These are phyloP conservation scores for Dendrobium nobile DNA, from an alignment of 106 monocot species.

Conservation along the genomic window DNA sequence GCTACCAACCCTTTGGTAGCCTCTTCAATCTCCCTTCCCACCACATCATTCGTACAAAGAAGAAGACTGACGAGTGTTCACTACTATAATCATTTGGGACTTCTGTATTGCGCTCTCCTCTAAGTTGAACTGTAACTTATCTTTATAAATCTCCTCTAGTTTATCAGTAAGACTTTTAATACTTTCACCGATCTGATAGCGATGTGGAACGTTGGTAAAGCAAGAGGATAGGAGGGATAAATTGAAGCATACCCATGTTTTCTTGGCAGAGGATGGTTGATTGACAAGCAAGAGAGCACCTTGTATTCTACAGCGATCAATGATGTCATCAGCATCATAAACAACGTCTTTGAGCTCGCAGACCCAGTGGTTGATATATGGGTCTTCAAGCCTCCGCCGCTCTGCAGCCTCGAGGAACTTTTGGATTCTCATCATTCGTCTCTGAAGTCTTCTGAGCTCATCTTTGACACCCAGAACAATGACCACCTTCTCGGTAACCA, in stretches of 20 bases:
- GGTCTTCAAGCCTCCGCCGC: slow-evolving; percentile 3
- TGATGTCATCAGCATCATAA: slow-evolving; percentile 7
- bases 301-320: slow-evolving; percentile 13
- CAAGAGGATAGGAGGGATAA: slow-evolving; percentile 6
- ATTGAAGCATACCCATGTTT: neutral
- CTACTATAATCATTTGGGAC: neutral
- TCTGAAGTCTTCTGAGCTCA: slow-evolving; percentile 10
- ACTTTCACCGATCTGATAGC: slow-evolving; percentile 10
- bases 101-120: neutral
- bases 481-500: slow-evolving; percentile 1
- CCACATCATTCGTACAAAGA: slow-evolving; percentile 10
- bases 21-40: slow-evolving; percentile 22
- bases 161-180: slow-evolving; percentile 17
- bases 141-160: slow-evolving; percentile 17
- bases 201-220: neutral
- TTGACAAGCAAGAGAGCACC: neutral
- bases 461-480: slow-evolving; percentile 3
- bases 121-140: neutral
- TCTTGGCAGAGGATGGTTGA: neutral
- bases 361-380: slow-evolving; percentile 1
- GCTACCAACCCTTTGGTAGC: slow-evolving; percentile 20
- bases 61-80: slow-evolving; percentile 4
- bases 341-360: slow-evolving; percentile 9
- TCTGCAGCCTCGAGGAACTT: slow-evolving; percentile 1
- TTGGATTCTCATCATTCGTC: slow-evolving; percentile 1